These are phyloP conservation scores for Penicillium odoratum DNA, from an alignment of 495 filamentous ascomycete species.

Conservation along the genomic window DNA sequence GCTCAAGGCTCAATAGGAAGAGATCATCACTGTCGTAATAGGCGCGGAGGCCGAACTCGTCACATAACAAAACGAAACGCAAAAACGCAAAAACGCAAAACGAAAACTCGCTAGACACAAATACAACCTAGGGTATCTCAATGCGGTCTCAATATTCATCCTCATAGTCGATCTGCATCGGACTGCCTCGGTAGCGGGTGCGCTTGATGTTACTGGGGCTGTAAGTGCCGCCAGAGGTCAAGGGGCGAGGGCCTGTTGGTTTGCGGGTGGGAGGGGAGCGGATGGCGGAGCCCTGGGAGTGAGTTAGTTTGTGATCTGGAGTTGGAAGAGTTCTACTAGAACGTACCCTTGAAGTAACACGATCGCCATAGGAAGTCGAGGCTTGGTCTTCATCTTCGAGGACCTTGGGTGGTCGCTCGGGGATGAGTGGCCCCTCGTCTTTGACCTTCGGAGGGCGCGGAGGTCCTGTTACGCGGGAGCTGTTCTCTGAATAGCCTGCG, in stretches of 20 bases:
- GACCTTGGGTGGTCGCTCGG: slow-evolving; percentile 48
- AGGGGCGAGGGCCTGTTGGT: slow-evolving; percentile 55
- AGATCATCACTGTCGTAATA: slow-evolving; percentile 17
- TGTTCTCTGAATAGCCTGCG: slow-evolving; percentile 48
- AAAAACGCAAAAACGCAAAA: slow-evolving; percentile 17
- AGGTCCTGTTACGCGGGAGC: slow-evolving; percentile 37
- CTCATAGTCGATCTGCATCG: slow-evolving; percentile 48
- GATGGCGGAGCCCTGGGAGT: slow-evolving; percentile 39
- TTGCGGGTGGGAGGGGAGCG: slow-evolving; percentile 51
- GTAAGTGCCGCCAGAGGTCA: slow-evolving; percentile 46
- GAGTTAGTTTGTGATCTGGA: slow-evolving; percentile 4
- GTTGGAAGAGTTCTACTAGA: neutral
- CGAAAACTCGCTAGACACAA: slow-evolving; percentile 21
- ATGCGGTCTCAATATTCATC: slow-evolving; percentile 36
- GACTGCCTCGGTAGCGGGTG: slow-evolving; percentile 48
- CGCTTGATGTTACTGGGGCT: slow-evolving; percentile 48
- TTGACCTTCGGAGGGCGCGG: slow-evolving; percentile 55
- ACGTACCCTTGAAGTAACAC: slow-evolving; percentile 44
- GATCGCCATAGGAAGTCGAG: slow-evolving; percentile 35
- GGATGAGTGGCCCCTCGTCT: slow-evolving; percentile 53
- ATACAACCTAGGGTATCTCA: slow-evolving; percentile 30
- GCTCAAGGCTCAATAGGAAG: neutral
- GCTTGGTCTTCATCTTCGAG: slow-evolving; percentile 33
- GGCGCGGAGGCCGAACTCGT: slow-evolving; percentile 13
- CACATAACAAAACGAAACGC: slow-evolving; percentile 1